Percentiles rank a stretch among this genome's conserved stretches.
Conservation (phyloP, 768 basidiomycete species). For the Phanerochaete carnosa region DNA sequence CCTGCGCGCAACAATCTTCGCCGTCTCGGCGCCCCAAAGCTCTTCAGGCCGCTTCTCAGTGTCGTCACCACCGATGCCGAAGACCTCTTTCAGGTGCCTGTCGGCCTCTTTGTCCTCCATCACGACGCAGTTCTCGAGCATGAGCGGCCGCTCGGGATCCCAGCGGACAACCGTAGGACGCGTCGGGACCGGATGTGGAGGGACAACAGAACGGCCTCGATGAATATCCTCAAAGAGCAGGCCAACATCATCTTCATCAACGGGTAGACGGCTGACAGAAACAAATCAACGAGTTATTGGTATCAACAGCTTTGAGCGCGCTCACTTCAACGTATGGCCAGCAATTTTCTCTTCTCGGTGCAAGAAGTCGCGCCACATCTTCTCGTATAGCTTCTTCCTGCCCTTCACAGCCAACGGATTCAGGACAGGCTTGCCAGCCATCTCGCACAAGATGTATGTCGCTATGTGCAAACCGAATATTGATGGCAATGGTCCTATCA, state of each 20-base stretch:
- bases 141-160: constrained; percentile 63
- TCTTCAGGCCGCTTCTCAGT: constrained; percentile 37
- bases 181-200: constrained; percentile 71
- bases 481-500: constrained; percentile 72
- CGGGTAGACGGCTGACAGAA: constrained; percentile 58
- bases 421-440: constrained; percentile 78
- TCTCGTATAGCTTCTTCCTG: constrained; percentile 79
- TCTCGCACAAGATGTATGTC: constrained; percentile 82
- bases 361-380: constrained; percentile 73
- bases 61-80: constrained; percentile 9
- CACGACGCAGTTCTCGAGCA: constrained; percentile 81
- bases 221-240: constrained; percentile 87
- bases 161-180: constrained; percentile 79
- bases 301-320: constrained; percentile 4
- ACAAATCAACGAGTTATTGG: not conserved
- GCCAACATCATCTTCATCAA: constrained; percentile 80
- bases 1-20: constrained; percentile 54
- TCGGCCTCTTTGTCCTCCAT: constrained; percentile 77
- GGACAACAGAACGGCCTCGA: constrained; percentile 72
- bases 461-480: constrained; percentile 91
- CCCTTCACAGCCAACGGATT: constrained; percentile 87
- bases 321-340: constrained; percentile 54
- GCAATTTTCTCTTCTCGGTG: constrained; percentile 69
- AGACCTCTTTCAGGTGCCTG: constrained; percentile 52
- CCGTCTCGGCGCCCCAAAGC: constrained; percentile 70